A percentile compares a stretch with the other conserved stretches of the same genome.
phyloP scores from a whole-genome alignment of 495 filamentous ascomycete species.

The Parathielavia hyrcaniae region DNA sequence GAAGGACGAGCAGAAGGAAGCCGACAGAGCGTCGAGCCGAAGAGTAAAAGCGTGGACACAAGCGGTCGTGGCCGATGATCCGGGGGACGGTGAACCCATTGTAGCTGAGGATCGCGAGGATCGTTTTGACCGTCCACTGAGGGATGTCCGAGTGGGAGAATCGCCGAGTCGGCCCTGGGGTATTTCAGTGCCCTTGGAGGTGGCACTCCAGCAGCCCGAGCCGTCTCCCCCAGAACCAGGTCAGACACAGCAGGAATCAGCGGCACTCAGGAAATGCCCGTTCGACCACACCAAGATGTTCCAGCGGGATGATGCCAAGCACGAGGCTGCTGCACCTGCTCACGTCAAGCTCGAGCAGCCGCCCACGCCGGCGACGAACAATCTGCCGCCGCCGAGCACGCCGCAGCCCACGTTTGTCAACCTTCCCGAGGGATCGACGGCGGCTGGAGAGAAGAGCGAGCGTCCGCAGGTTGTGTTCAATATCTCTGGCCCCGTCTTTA shows the following conservation, averaged over 20 bases:
- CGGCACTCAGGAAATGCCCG: conserved; percentile 38
- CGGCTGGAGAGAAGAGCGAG: conserved; percentile 21
- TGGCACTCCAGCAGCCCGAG: conserved; percentile 26
- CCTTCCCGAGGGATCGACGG: conserved; percentile 22
- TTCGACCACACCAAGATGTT: conserved; percentile 43
- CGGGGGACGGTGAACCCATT: conserved; percentile 32
- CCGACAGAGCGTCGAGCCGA: conserved; percentile 49
- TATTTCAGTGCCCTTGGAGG: conserved; percentile 55
- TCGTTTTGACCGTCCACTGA: conserved; percentile 72
- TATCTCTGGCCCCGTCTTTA: conserved; percentile 76
- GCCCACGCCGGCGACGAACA: conserved; percentile 21
- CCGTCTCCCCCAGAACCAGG: conserved; percentile 39
- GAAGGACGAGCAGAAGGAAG: conserved; percentile 39
- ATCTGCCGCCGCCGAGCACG: conserved; percentile 15
- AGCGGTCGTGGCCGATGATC: conserved; percentile 50
- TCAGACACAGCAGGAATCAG: conserved; percentile 19
- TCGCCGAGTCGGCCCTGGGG: conserved; percentile 89
- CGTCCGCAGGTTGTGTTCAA: conserved; percentile 62
- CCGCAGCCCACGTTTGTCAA: conserved; percentile 41
- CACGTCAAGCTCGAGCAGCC: conserved; percentile 23
- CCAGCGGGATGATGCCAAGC: conserved; percentile 19
- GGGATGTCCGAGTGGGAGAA: conserved; percentile 80
- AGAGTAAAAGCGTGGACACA: conserved; percentile 78
- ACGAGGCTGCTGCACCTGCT: conserved; percentile 12
- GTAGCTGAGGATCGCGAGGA: conserved; percentile 43